These are phyloP conservation scores for Rhinocladiella similis DNA, from an alignment of 2,329 filamentous ascomycete genomes.

Conservation along the genomic window DNA sequence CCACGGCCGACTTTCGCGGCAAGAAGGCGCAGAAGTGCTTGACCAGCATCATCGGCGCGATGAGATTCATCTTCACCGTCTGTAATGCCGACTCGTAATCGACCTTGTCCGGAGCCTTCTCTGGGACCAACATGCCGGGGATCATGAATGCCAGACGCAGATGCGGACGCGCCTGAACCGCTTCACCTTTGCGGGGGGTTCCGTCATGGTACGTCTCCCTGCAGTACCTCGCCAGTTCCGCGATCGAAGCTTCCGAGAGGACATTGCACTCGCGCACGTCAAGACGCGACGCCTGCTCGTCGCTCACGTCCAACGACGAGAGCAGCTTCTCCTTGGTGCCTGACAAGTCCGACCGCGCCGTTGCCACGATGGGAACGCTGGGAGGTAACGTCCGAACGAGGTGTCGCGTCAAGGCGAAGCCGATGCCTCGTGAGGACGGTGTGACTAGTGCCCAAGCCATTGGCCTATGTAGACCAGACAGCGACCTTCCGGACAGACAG, in stretches of 20 bases:
- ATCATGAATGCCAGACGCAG: slow-evolving; percentile 69
- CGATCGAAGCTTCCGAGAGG: slow-evolving; percentile 58
- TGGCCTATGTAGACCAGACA: too few species aligned
- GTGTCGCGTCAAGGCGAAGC: slow-evolving; percentile 60
- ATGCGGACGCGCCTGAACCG: too few species aligned
- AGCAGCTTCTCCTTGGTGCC: slow-evolving; percentile 49
- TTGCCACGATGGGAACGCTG: slow-evolving; percentile 59
- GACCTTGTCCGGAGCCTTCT: slow-evolving; percentile 69
- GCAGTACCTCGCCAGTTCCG: slow-evolving; percentile 56
- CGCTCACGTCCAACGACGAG: slow-evolving; percentile 31
- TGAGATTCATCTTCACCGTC: slow-evolving; percentile 71
- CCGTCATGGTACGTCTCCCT: slow-evolving; percentile 48
- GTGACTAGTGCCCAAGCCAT: slow-evolving; percentile 43
- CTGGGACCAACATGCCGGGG: slow-evolving; percentile 71
- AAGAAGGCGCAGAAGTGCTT: slow-evolving; percentile 74
- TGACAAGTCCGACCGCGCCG: slow-evolving; percentile 52
- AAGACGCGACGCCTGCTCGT: slow-evolving; percentile 35
- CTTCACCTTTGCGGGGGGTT: too few species aligned
- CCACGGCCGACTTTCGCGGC: slow-evolving; percentile 55
- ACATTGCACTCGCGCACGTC: slow-evolving; percentile 39
- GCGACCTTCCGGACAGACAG: too few species aligned
- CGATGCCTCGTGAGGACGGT: slow-evolving; percentile 64
- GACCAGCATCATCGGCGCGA: slow-evolving; percentile 73
- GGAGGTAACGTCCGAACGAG: slow-evolving; percentile 56
- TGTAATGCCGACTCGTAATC: slow-evolving; percentile 61